A percentile compares a stretch with the other conserved stretches of the same genome.
Evolutionary conservation across 768 basidiomycete genomes (phyloP).

Genomic region (Phaeotremella skinneri): DNA sequence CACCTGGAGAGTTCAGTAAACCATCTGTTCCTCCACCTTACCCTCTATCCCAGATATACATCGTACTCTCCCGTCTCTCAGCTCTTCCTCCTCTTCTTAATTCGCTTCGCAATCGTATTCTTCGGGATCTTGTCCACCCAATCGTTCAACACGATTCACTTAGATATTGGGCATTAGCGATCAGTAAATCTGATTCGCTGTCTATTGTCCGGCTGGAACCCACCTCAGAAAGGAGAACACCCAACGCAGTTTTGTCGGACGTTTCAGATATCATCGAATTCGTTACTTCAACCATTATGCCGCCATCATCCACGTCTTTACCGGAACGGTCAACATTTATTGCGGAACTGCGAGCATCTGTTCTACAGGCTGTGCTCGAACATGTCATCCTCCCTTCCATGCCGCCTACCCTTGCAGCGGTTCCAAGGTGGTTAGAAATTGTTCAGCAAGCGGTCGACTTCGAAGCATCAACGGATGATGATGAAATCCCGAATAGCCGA

Average conservation of each 20-base stretch:
- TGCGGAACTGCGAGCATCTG: slow-evolving; percentile 62
- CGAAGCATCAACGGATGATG: slow-evolving; percentile 60
- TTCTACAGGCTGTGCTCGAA: slow-evolving; percentile 63
- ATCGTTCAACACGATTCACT: slow-evolving; percentile 13
- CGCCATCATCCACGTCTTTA: slow-evolving; percentile 59
- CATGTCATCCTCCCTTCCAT: slow-evolving; percentile 68
- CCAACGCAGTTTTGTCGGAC: slow-evolving; percentile 58
- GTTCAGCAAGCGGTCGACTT: slow-evolving; percentile 63
- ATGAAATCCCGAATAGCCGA: slow-evolving; percentile 52
- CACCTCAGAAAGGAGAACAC: slow-evolving; percentile 55
- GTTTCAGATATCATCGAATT: slow-evolving; percentile 64
- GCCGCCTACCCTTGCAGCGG: slow-evolving; percentile 62
- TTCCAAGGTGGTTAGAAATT: slow-evolving; percentile 65
- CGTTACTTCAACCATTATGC: slow-evolving; percentile 61
- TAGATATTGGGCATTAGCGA: not conserved
- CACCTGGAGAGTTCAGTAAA: not conserved
- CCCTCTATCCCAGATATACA: slow-evolving; percentile 25
- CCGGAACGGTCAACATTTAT: slow-evolving; percentile 54
- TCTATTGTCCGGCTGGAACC: slow-evolving; percentile 56
- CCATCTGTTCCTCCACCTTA: slow-evolving; percentile 18
- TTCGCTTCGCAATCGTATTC: slow-evolving; percentile 28
- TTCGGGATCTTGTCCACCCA: slow-evolving; percentile 38
- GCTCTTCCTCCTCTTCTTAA: slow-evolving; percentile 26
- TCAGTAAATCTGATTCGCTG: slow-evolving; percentile 39
- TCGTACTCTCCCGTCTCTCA: slow-evolving; percentile 52